Percentiles rank a stretch among this genome's conserved stretches.
These are phyloP conservation scores for Moricandia arvensis DNA, from an alignment of 345 rosid species.

Conservation along the genomic window DNA sequence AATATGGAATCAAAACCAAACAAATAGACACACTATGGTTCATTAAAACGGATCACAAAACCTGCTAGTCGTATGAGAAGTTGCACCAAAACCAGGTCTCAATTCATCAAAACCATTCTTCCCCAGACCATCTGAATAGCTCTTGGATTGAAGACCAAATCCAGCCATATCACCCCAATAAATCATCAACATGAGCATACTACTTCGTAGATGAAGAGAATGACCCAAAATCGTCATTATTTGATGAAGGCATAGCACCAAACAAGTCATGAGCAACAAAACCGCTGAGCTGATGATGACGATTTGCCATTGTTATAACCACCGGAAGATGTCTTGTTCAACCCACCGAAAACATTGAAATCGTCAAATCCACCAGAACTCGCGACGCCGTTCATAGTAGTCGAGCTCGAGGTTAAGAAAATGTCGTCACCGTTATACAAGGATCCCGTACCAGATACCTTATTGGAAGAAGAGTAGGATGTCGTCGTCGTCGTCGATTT, in stretches of 20 bases:
- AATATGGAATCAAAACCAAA: too few species aligned
- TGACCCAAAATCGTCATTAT: constrained; percentile 44
- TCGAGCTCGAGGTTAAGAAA: constrained; percentile 34
- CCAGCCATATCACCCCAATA: constrained; percentile 57
- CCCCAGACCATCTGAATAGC: constrained; percentile 21
- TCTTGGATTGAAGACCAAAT: constrained; percentile 31
- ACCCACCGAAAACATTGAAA: constrained; percentile 51
- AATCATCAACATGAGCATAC: constrained; percentile 45
- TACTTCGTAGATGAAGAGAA: constrained; percentile 47
- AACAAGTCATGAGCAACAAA: constrained; percentile 49
- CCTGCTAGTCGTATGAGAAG: too few species aligned
- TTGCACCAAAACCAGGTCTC: constrained; percentile 73
- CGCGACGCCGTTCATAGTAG: too few species aligned
- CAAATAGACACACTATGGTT: too few species aligned
- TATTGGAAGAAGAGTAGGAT: constrained; percentile 38
- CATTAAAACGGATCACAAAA: too few species aligned
- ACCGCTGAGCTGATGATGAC: constrained; percentile 23
- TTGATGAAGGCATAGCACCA: constrained; percentile 46
- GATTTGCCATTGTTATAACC: too few species aligned
- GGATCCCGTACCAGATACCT: constrained; percentile 36
- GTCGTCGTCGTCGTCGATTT: constrained; percentile 18
- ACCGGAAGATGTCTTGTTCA: constrained; percentile 37
- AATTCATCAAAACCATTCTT: constrained; percentile 57
- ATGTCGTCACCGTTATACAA: constrained; percentile 35
- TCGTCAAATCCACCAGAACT: constrained; percentile 41